These are phyloP conservation scores for Stevia rebaudiana DNA, from an alignment of 140 eudicot genomes.

Conservation along the genomic window DNA sequence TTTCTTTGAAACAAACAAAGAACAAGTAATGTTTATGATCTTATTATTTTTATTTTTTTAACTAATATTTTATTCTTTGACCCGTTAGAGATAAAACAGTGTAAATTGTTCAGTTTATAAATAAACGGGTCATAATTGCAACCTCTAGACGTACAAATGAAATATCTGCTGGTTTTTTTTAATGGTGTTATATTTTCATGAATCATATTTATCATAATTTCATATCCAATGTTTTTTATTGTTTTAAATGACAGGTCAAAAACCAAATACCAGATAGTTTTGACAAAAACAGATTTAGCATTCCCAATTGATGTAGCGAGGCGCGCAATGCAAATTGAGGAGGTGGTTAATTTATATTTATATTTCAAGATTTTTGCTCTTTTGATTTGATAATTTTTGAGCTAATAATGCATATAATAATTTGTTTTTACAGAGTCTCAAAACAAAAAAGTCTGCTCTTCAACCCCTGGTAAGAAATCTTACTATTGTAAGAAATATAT, in stretches of 20 bases:
- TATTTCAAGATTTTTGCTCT: neutral
- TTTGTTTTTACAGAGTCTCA: constrained; percentile 58
- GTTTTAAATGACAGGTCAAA: constrained; percentile 52
- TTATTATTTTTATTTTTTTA: neutral
- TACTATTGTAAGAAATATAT: constrained; percentile 3
- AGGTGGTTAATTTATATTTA: constrained; percentile 34
- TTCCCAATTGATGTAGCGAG: constrained; percentile 93
- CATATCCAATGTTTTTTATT: neutral
- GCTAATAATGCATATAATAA: neutral
- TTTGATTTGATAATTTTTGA: neutral
- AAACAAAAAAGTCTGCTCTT: constrained; percentile 70
- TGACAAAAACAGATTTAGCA: constrained; percentile 80
- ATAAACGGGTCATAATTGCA: neutral
- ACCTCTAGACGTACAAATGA: neutral
- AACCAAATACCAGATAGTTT: constrained; percentile 82
- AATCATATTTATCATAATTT: neutral
- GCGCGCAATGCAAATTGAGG: constrained; percentile 94
- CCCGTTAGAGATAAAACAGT: neutral
- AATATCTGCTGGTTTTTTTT: neutral
- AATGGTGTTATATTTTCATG: neutral
- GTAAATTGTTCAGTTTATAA: neutral
- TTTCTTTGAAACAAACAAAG: neutral
- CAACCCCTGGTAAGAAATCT: constrained; percentile 64
- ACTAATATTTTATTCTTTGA: neutral
- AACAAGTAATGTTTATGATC: neutral